Percentiles rank a stretch among this genome's conserved stretches.
phyloP scores from a whole-genome alignment of 2,329 filamentous ascomycete species.

The Claviceps maximensis region DNA sequence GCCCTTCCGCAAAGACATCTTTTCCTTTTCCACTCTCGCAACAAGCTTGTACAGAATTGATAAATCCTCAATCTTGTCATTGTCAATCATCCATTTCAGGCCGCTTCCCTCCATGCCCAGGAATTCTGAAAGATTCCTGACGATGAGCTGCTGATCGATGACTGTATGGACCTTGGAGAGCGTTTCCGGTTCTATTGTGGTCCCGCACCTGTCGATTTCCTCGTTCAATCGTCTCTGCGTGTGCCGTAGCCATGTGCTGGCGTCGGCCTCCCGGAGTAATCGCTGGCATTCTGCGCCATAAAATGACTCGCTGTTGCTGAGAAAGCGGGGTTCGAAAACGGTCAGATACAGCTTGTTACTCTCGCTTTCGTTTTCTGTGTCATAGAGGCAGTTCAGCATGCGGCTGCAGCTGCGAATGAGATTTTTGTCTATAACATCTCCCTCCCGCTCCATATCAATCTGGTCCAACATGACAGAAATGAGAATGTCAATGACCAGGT shows the following conservation, averaged over 20 bases:
- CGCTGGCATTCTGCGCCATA: conserved; percentile 64
- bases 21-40: conserved; percentile 61
- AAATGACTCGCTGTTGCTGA: conserved; percentile 57
- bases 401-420: conserved; percentile 71
- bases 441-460: conserved; percentile 82
- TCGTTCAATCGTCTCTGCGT: conserved; percentile 63
- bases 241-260: conserved; percentile 67
- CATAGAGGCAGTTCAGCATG: conserved; percentile 84
- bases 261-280: conserved; percentile 65
- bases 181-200: conserved; percentile 63
- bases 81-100: conserved; percentile 79
- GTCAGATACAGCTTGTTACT: conserved; percentile 71
- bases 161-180: conserved; percentile 60
- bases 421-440: conserved; percentile 74
- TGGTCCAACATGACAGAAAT: conserved; percentile 78
- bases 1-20: conserved; percentile 53
- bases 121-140: conserved; percentile 64
- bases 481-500: conserved; percentile 58
- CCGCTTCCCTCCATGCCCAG: conserved; percentile 76
- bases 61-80: conserved; percentile 68
- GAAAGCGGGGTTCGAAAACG: conserved; percentile 67
- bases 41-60: conserved; percentile 72
- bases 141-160: conserved; percentile 70
- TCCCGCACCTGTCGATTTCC: conserved; percentile 70
- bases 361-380: conserved; percentile 65